Evolutionary conservation across 192 early-diverging fungal genomes (phyloP), one percentile per base, ranked within the genome.

Genomic region (Backusella tarrabulga): DNA sequence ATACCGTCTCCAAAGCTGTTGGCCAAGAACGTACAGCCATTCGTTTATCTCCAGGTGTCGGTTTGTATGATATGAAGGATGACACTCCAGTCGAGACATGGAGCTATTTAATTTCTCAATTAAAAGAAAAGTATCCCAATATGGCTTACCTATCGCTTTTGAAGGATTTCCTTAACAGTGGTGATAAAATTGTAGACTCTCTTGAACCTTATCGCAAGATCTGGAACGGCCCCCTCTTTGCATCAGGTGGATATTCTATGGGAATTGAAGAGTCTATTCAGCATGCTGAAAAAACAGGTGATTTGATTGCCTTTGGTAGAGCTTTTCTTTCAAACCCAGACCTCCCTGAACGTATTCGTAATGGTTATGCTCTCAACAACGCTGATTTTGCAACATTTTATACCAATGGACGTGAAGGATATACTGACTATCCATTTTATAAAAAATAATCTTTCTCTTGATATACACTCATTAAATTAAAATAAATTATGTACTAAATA

Each of bases 11-110:
- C 21, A 23, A 73, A 26, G 67, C 77, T 11, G 87, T 88, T 54
- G 95, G 95, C 93, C 93, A 95, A 4, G 76, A 80, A 6, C 83
- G 93, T 14, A 93, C 93, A 77, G 94, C 96, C 0, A 82, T 98
- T 73, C 97, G 95, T 76, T 68, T 83, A 6, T 74, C 71, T 32
- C 83, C 81, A 15, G 83, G 75, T 66, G 17, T n/a, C 29, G n/a
- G 1, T n/a, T 83, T 83, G 38, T 71, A 78, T 12, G 81, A 67
- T 21, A 79, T 83, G 83, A 34, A 72, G 8, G 80, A 83, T 63
- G 83, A 83, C 12, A 74, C 56, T 4, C 71, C 72, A 3, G 5
- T 60, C 1, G 73, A 60, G 8, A 83, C 81, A 19, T 83, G 81
- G 81, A 23, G 69, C 5, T 70, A 78, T 68, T 9, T 83, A 1